Evolutionary conservation across 1,284 basidiomycete species (phyloP).

Genomic region (Sanghuangporus weigelae): DNA sequence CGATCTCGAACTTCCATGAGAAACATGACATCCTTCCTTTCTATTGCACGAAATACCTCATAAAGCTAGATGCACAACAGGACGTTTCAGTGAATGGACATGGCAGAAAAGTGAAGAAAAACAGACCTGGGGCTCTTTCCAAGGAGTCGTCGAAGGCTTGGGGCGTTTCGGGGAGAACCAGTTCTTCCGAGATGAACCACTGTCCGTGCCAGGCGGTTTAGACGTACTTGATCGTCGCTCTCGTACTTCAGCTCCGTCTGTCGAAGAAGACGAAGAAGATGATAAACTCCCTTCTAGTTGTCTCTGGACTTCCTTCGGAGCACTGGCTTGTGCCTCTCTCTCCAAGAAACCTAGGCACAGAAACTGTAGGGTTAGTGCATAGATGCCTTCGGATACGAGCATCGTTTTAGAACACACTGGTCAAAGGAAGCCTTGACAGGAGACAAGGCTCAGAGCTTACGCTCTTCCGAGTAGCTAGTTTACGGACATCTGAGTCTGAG

Average conservation of each 20-base stretch:
- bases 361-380: neutral
- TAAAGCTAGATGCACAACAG: conserved; percentile 44
- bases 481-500: neutral
- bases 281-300: conserved; percentile 41
- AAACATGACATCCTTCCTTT: conserved; percentile 66
- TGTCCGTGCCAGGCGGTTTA: conserved; percentile 18
- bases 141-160: conserved; percentile 22
- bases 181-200: conserved; percentile 12
- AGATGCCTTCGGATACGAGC: neutral
- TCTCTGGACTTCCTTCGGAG: conserved; percentile 46
- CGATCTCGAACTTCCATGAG: conserved; percentile 75
- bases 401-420: conserved; percentile 33
- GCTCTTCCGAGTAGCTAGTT: conserved; percentile 26
- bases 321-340: conserved; percentile 56
- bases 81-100: neutral
- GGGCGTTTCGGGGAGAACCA: conserved; percentile 13
- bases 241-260: conserved; percentile 19
- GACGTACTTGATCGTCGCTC: conserved; percentile 18
- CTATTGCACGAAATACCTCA: conserved; percentile 70
- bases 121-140: conserved; percentile 62
- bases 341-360: conserved; percentile 51
- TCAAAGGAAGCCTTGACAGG: conserved; percentile 60
- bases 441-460: conserved; percentile 52
- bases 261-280: conserved; percentile 10
- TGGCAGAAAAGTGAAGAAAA: neutral